Percentiles rank a stretch among this genome's conserved stretches.
phyloP scores from a whole-genome alignment of 352 stramenopile genomes.

The Peronospora destructor region DNA sequence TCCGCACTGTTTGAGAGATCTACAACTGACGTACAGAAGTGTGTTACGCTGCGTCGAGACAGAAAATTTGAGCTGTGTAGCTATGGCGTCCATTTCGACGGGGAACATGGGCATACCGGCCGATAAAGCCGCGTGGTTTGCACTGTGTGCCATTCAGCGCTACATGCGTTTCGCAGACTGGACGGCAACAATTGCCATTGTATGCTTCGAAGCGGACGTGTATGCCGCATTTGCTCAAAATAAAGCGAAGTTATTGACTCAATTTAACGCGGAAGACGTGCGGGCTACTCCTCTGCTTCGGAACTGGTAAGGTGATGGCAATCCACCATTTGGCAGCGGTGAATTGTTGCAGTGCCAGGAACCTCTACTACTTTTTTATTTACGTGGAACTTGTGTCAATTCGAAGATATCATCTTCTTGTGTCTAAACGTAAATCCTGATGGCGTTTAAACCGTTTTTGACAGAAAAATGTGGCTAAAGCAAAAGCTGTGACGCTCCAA shows the following conservation, averaged over 20 bases:
- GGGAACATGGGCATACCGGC: constrained; percentile 46
- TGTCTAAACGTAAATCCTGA: background rate
- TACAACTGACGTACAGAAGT: constrained; percentile 33
- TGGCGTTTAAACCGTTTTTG: background rate
- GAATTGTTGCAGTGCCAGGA: background rate
- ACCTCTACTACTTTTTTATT: background rate
- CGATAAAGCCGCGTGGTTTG: constrained; percentile 31
- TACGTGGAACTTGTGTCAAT: background rate
- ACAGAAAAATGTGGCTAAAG: too few relatives aligned
- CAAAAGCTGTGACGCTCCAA: too few relatives aligned
- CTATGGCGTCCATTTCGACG: constrained; percentile 60
- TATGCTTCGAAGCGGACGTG: constrained; percentile 42
- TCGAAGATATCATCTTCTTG: background rate
- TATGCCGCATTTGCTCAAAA: constrained; percentile 33
- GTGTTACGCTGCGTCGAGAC: constrained; percentile 31
- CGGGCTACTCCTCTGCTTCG: constrained; percentile 1
- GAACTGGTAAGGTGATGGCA: background rate
- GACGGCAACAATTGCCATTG: constrained; percentile 40
- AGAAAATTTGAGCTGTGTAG: constrained; percentile 44
- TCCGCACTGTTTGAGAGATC: constrained; percentile 14
- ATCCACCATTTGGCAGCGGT: background rate
- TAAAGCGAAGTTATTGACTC: constrained; percentile 19
- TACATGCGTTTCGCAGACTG: constrained; percentile 43
- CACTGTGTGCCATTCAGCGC: constrained; percentile 44
- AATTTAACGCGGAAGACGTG: constrained; percentile 17